A percentile compares a stretch with the other conserved stretches of the same genome.
Evolutionary conservation across 169 alveolate genomes (phyloP).

Genomic region (Babesia caballi): DNA sequence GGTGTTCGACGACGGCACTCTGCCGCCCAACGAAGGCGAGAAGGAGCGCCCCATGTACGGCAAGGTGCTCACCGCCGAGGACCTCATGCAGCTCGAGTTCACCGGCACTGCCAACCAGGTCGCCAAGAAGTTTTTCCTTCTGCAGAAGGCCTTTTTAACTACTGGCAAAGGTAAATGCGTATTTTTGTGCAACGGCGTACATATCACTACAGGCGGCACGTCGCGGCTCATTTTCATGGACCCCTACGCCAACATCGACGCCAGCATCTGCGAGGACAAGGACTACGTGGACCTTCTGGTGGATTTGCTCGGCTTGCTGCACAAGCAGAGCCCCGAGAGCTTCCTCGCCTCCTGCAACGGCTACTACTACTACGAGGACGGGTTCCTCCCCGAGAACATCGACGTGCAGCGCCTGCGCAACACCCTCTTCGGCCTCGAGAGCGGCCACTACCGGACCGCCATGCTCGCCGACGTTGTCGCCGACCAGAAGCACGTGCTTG

Average conservation of each 20-base stretch:
- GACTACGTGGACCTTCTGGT: conserved; percentile 2
- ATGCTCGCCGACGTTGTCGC: conserved; percentile 22
- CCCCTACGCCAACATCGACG: conserved; percentile 51
- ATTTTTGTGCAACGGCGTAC: neutral
- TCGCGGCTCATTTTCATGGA: conserved; percentile 29
- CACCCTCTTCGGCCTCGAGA: conserved; percentile 14
- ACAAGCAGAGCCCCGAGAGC: conserved; percentile 6
- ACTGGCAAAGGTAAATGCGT: conserved; percentile 19
- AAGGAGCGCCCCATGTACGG: conserved; percentile 5
- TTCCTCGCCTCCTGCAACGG: conserved; percentile 30
- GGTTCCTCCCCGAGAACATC: conserved; percentile 25
- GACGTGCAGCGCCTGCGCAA: conserved; percentile 33
- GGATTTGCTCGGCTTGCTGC: neutral
- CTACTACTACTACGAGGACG: conserved; percentile 48
- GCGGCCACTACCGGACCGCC: conserved; percentile 16
- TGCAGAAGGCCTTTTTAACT: conserved; percentile 15
- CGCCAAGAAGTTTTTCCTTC: conserved; percentile 20
- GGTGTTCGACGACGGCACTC: conserved; percentile 20
- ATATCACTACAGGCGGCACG: neutral
- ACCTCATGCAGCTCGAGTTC: conserved; percentile 28
- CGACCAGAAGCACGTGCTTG: conserved; percentile 10
- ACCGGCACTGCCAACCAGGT: conserved; percentile 17
- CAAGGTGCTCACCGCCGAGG: conserved; percentile 29
- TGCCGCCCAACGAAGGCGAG: conserved; percentile 2
- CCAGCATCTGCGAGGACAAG: conserved; percentile 40